Conservation (phyloP, 768 basidiomycete genomes). For the Collybia sordida region DNA sequence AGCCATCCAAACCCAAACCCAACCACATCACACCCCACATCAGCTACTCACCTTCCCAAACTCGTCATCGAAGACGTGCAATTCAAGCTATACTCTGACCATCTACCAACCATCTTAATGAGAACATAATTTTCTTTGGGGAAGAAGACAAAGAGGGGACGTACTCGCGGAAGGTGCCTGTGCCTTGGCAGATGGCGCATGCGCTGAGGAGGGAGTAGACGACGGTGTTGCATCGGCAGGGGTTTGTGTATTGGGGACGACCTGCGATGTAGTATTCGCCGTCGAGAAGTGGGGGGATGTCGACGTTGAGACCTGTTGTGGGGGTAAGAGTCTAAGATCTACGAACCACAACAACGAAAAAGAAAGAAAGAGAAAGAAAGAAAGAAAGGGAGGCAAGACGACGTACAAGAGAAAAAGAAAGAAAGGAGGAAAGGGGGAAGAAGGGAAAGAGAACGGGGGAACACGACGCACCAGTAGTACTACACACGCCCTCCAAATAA, state of each 20-base stretch:
- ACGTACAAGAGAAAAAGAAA: too few relatives aligned
- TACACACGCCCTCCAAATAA: neutral
- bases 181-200: conserved; percentile 7
- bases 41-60: neutral
- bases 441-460: neutral
- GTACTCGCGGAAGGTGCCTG: neutral
- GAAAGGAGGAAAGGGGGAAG: too few relatives aligned
- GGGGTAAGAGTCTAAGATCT: neutral
- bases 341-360: too few relatives aligned
- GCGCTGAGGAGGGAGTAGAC: conserved; percentile 1
- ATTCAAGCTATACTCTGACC: neutral
- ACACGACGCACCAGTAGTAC: neutral
- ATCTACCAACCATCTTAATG: neutral
- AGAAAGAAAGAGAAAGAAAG: too few relatives aligned
- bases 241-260: neutral
- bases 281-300: neutral
- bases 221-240: neutral
- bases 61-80: neutral
- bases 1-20: too few relatives aligned
- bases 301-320: neutral
- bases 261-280: neutral
- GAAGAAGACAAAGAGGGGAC: too few relatives aligned
- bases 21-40: too few relatives aligned
- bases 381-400: too few relatives aligned
- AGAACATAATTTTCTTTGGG: too few relatives aligned